A percentile compares a stretch with the other conserved stretches of the same genome.
phyloP scores from a whole-genome alignment of 306 rosid genomes.

The Astragalus membranaceus region DNA sequence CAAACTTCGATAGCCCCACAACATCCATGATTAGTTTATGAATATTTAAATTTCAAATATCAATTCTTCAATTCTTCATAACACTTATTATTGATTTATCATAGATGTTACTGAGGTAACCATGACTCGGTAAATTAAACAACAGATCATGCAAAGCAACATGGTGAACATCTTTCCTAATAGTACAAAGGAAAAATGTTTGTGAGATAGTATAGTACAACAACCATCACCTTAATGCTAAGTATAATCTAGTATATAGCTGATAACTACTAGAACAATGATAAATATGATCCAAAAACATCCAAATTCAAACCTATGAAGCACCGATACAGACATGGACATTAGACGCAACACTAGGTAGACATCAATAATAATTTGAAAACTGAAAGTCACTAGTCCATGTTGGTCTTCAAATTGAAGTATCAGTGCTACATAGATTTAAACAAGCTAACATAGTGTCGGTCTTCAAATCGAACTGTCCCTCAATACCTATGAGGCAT shows the following conservation, averaged over 20 bases:
- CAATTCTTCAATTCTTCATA: background rate
- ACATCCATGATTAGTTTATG: background rate
- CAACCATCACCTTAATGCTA: background rate
- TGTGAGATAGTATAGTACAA: slow-evolving; percentile 7
- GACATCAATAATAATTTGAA: too few species aligned
- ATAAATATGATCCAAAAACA: background rate
- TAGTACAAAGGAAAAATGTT: background rate
- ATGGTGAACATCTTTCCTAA: background rate
- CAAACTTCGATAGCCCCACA: background rate
- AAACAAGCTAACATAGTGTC: too few species aligned
- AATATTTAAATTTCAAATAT: slow-evolving; percentile 14
- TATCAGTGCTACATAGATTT: too few species aligned
- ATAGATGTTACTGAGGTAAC: background rate
- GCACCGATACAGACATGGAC: too few species aligned
- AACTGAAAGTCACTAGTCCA: too few species aligned
- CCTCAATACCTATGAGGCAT: too few species aligned
- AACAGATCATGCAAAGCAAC: background rate
- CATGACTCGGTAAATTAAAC: background rate
- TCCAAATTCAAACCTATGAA: background rate
- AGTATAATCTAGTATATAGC: slow-evolving; percentile 4
- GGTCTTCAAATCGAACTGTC: too few species aligned
- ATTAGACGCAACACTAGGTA: too few species aligned
- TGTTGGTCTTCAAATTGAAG: too few species aligned
- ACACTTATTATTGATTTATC: background rate
- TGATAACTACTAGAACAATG: background rate